A percentile compares a stretch with the other conserved stretches of the same genome.
These are phyloP conservation scores for Trypethelium eluteriae DNA, from an alignment of 495 filamentous ascomycete genomes.

Conservation along the genomic window DNA sequence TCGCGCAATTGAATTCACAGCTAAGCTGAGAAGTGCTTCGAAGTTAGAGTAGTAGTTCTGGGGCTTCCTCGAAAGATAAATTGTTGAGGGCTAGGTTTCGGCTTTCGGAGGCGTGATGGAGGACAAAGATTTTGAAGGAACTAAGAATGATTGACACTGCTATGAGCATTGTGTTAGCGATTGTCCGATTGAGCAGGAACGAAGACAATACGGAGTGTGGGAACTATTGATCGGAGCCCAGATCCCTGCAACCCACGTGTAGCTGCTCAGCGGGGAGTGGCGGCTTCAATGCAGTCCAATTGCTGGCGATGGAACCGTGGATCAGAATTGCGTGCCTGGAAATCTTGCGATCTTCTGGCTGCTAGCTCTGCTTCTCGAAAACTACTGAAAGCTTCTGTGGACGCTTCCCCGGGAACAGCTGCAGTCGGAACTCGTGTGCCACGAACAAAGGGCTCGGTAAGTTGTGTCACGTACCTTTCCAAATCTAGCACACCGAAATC, in stretches of 20 bases:
- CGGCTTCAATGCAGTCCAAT: background rate
- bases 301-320: background rate
- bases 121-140: background rate
- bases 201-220: background rate
- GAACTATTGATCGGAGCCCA: conserved; percentile 4
- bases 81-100: background rate
- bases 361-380: conserved; percentile 3
- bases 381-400: background rate
- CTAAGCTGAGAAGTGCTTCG: background rate
- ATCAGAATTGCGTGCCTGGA: background rate
- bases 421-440: background rate
- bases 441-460: background rate
- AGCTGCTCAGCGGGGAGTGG: background rate
- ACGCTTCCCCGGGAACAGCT: background rate
- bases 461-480: conserved; percentile 6
- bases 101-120: background rate
- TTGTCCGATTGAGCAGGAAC: background rate
- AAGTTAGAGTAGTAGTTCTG: background rate
- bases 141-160: background rate
- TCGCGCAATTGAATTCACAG: background rate
- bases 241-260: background rate
- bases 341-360: background rate
- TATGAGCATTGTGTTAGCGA: conserved; percentile 6
- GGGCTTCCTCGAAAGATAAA: background rate
- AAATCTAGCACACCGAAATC: conserved; percentile 7